These are phyloP conservation scores for Penicillium sclerotigenum DNA, from an alignment of 2,329 filamentous ascomycete genomes.

Conservation along the genomic window DNA sequence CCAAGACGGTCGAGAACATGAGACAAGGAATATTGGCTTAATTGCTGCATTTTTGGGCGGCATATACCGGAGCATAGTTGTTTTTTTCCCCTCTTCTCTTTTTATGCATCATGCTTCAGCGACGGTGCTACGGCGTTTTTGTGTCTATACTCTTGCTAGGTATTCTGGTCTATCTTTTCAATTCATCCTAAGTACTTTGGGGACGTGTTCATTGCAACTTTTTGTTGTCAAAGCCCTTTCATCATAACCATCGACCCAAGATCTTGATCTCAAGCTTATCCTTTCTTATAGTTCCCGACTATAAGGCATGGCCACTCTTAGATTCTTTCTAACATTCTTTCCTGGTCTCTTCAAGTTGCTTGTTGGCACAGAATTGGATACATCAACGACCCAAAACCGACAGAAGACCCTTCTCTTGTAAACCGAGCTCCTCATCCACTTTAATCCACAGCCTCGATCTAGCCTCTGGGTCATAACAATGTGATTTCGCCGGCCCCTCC, in stretches of 20 bases:
- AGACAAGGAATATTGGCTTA: slow-evolving; percentile 42
- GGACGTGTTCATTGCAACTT: no score
- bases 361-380: neutral
- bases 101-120: slow-evolving; percentile 28
- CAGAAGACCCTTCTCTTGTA: slow-evolving; percentile 2
- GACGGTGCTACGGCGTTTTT: slow-evolving; percentile 28
- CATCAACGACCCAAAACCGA: neutral
- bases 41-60: slow-evolving; percentile 16
- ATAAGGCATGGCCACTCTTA: neutral
- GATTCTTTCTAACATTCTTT: neutral
- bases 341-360: no score
- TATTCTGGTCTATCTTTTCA: neutral
- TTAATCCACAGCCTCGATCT: slow-evolving; percentile 5
- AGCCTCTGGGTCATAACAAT: slow-evolving; percentile 1
- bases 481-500: neutral
- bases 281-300: no score
- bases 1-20: slow-evolving; percentile 49
- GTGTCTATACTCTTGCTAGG: slow-evolving; percentile 3
- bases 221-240: neutral
- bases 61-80: slow-evolving; percentile 9
- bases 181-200: neutral
- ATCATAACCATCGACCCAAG: neutral
- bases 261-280: neutral
- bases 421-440: slow-evolving; percentile 2
- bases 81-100: slow-evolving; percentile 2